Conservation (phyloP, 75 land plant genomes). For the Cryptomeria japonica region DNA sequence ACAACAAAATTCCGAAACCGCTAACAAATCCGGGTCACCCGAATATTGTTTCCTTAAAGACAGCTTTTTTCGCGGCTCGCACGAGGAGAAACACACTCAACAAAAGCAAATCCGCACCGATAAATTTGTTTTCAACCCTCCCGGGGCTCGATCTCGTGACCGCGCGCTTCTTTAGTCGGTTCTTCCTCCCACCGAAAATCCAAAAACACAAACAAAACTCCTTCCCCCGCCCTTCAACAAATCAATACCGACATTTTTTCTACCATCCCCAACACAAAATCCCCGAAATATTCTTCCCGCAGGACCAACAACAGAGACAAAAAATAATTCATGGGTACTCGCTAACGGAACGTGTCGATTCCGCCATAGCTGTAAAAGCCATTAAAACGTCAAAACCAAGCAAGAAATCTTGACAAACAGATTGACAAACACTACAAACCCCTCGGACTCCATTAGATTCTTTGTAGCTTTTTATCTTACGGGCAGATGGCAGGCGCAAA, state of each 20-base stretch:
- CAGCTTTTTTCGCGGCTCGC: background rate
- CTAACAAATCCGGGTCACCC: background rate
- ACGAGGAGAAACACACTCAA: background rate
- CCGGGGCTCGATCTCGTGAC: conserved; percentile 12
- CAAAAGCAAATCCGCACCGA: conserved; percentile 6
- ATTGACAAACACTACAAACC: background rate
- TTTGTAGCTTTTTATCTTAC: background rate
- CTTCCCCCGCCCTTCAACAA: background rate
- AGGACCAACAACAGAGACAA: too few species aligned
- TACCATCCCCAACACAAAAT: background rate
- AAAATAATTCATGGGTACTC: background rate
- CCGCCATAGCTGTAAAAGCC: background rate
- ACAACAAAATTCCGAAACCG: background rate
- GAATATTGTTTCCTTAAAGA: conserved; percentile 2
- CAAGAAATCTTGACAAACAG: background rate
- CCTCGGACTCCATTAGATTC: background rate
- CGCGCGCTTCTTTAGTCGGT: background rate
- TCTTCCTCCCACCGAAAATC: background rate
- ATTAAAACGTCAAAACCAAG: background rate
- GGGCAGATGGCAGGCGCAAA: background rate
- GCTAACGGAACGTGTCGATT: background rate
- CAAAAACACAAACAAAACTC: background rate
- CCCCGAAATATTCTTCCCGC: background rate
- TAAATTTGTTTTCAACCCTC: background rate
- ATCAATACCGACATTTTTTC: background rate